These are phyloP conservation scores for Pezicula neosporulosa DNA, from an alignment of 2,329 filamentous ascomycete genomes.

Conservation along the genomic window DNA sequence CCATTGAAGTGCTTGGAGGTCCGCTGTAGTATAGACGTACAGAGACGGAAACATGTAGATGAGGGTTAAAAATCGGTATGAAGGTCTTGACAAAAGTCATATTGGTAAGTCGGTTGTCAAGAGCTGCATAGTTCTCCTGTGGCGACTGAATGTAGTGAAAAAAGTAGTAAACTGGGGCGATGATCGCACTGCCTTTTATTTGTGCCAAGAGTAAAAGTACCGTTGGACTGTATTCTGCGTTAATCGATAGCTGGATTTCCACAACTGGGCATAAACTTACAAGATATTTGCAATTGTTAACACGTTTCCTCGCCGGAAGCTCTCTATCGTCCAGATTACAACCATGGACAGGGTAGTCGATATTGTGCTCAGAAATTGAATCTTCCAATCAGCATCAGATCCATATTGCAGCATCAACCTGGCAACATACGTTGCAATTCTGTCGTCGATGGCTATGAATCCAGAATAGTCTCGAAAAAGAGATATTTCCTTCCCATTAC, in stretches of 20 bases:
- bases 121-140: conserved; percentile 22
- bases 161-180: conserved; percentile 27
- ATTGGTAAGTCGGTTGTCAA: conserved; percentile 20
- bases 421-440: too few species aligned
- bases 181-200: conserved; percentile 20
- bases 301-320: conserved; percentile 14
- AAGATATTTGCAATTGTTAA: conserved; percentile 6
- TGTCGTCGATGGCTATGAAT: too few species aligned
- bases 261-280: not conserved
- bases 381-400: not conserved
- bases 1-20: not conserved
- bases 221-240: not conserved
- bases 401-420: not conserved
- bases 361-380: not conserved
- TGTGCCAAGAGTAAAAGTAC: conserved; percentile 10
- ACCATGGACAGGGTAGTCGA: conserved; percentile 2
- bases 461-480: too few species aligned
- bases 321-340: conserved; percentile 18
- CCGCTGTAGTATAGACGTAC: too few species aligned
- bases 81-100: not conserved
- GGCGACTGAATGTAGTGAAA: conserved; percentile 24
- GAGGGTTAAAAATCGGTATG: not conserved
- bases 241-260: not conserved
- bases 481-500: too few species aligned
- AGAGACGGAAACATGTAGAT: not conserved